A percentile compares a stretch with the other conserved stretches of the same genome.
Conservation (phyloP, 106 monocot species). For the Iris macrosiphon region DNA sequence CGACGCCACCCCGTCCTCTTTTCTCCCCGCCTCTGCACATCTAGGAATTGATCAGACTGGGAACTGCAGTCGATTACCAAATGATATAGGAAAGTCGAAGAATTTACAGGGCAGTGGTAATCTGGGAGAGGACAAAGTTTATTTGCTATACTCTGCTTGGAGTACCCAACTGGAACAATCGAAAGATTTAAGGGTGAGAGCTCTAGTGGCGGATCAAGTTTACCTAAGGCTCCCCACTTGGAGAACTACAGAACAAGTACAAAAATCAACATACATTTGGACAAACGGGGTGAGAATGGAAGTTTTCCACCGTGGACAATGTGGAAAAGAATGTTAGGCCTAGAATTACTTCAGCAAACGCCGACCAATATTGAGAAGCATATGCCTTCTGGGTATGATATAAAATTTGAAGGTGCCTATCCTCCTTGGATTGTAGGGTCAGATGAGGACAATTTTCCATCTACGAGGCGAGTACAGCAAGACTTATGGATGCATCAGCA, state of each 20-base stretch:
- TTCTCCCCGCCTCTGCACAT: no score
- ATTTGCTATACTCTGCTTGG: conserved; percentile 56
- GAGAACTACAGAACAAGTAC: conserved; percentile 45
- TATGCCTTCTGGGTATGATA: not conserved
- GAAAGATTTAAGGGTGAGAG: conserved; percentile 9
- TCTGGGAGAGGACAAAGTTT: conserved; percentile 15
- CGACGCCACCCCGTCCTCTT: no score
- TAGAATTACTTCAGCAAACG: conserved; percentile 16
- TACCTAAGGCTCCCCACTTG: conserved; percentile 63
- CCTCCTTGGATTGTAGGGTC: conserved; percentile 88
- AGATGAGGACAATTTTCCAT: conserved; percentile 74
- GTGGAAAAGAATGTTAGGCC: conserved; percentile 55
- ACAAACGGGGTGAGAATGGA: conserved; percentile 35
- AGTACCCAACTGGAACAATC: conserved; percentile 21
- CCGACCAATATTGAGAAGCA: conserved; percentile 1
- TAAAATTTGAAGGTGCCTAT: conserved; percentile 24
- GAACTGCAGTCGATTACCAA: no score
- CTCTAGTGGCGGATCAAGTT: conserved; percentile 4
- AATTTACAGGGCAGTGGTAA: conserved; percentile 1
- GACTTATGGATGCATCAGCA: conserved; percentile 87
- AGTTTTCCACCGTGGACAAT: conserved; percentile 65
- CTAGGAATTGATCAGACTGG: no score
- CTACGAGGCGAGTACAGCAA: conserved; percentile 59
- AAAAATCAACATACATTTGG: conserved; percentile 37
- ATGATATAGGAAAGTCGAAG: not conserved